phyloP scores from a whole-genome alignment of 352 stramenopile species.

The Phytopythium helicoides region DNA sequence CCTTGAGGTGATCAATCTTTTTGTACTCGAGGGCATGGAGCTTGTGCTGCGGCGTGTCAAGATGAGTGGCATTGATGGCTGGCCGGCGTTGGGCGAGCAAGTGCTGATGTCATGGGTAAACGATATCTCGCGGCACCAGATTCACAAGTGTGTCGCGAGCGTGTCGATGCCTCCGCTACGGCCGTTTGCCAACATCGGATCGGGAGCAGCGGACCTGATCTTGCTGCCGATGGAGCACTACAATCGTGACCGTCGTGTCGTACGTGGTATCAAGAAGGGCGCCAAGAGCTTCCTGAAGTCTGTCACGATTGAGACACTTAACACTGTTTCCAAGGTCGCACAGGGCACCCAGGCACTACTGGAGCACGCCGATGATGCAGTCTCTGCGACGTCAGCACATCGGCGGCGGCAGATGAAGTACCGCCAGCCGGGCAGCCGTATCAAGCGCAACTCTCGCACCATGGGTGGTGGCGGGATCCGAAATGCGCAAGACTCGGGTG shows the following conservation, averaged over 20 bases:
- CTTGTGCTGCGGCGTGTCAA: slow-evolving; percentile 81
- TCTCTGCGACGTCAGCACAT: slow-evolving; percentile 59
- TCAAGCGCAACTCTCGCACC: slow-evolving; percentile 73
- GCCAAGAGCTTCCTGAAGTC: slow-evolving; percentile 87
- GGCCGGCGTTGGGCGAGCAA: slow-evolving; percentile 63
- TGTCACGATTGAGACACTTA: slow-evolving; percentile 86
- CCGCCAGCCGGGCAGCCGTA: slow-evolving; percentile 70
- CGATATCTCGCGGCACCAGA: slow-evolving; percentile 86
- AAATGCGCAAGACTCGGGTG: slow-evolving; percentile 60
- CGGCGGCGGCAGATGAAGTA: slow-evolving; percentile 79
- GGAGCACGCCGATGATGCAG: slow-evolving; percentile 80
- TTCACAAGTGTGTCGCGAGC: slow-evolving; percentile 88
- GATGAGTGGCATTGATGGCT: slow-evolving; percentile 79
- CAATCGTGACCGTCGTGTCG: slow-evolving; percentile 69
- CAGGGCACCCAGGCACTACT: slow-evolving; percentile 80
- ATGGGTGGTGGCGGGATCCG: slow-evolving; percentile 80
- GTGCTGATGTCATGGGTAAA: slow-evolving; percentile 86
- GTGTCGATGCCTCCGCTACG: slow-evolving; percentile 84
- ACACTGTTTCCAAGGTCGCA: slow-evolving; percentile 80
- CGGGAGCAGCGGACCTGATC: slow-evolving; percentile 82
- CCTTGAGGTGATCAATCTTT: slow-evolving; percentile 88
- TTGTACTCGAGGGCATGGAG: slow-evolving; percentile 88
- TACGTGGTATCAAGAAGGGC: slow-evolving; percentile 84
- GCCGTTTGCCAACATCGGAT: slow-evolving; percentile 86
- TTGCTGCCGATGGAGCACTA: slow-evolving; percentile 87